A percentile compares a stretch with the other conserved stretches of the same genome.
phyloP scores from a whole-genome alignment of 2,329 filamentous ascomycete genomes.

The Aureobasidium sp. region DNA sequence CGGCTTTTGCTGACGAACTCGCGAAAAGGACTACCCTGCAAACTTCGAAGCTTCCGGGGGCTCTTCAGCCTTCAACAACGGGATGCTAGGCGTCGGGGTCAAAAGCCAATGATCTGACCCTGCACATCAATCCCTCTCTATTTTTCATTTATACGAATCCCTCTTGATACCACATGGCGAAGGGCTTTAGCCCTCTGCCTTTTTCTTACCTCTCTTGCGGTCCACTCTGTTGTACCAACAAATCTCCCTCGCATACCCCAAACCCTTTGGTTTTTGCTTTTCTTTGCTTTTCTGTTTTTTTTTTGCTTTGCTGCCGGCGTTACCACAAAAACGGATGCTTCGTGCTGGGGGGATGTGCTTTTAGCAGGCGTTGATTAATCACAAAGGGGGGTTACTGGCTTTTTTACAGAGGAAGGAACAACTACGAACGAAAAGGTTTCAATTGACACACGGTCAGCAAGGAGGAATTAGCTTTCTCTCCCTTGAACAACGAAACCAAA shows the following conservation, averaged over 20 bases:
- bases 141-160: not conserved
- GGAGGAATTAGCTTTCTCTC: not conserved
- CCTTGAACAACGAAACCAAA: not conserved
- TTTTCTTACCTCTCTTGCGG: not conserved
- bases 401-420: not conserved
- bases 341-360: not conserved
- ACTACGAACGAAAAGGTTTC: not conserved
- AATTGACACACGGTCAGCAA: not conserved
- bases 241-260: slow-evolving; percentile 1
- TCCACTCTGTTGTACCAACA: slow-evolving; percentile 7
- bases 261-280: not conserved
- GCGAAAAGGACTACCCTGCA: not conserved
- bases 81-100: slow-evolving; percentile 9
- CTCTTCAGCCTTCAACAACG: slow-evolving; percentile 1
- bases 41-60: slow-evolving; percentile 1
- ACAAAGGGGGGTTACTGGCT: not conserved
- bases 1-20: not conserved
- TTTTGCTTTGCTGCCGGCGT: not conserved
- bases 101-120: slow-evolving; percentile 1
- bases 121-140: not conserved
- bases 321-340: slow-evolving; percentile 8
- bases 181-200: not conserved
- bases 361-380: slow-evolving; percentile 6
- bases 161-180: slow-evolving; percentile 5
- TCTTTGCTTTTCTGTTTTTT: not conserved